Conservation (phyloP, 108 stramenopile species). For the Chaetoceros tenuissimus region DNA sequence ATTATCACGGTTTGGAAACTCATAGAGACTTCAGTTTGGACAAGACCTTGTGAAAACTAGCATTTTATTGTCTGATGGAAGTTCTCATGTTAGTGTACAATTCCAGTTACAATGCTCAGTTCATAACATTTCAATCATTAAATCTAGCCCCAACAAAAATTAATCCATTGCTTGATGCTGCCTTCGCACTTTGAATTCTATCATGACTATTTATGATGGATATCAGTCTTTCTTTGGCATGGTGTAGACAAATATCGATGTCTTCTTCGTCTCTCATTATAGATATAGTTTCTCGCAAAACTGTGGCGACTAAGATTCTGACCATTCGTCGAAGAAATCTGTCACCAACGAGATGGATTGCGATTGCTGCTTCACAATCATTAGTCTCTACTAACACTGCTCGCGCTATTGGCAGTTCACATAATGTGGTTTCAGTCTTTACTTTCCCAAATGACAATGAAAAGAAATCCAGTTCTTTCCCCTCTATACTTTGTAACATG, state of each 20-base stretch:
- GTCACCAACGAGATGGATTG: conserved; percentile 57
- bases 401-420: conserved; percentile 42
- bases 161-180: conserved; percentile 60
- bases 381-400: conserved; percentile 32
- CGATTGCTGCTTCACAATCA: not conserved
- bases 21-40: too few species aligned
- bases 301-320: conserved; percentile 55
- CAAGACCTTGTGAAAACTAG: too few species aligned
- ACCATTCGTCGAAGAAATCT: conserved; percentile 77
- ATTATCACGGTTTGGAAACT: too few species aligned
- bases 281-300: conserved; percentile 21
- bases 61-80: too few species aligned
- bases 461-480: conserved; percentile 44
- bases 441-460: conserved; percentile 63
- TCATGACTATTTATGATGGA: conserved; percentile 27
- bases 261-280: not conserved
- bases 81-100: too few species aligned
- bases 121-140: too few species aligned
- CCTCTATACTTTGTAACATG: conserved; percentile 39
- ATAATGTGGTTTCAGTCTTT: conserved; percentile 51
- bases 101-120: too few species aligned
- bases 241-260: not conserved
- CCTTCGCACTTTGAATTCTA: conserved; percentile 23
- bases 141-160: conserved; percentile 51
- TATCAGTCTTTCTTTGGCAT: conserved; percentile 24